A percentile compares a stretch with the other conserved stretches of the same genome.
Conservation (phyloP, 2,329 filamentous ascomycete genomes). For the Paecilomyces fulvus region DNA sequence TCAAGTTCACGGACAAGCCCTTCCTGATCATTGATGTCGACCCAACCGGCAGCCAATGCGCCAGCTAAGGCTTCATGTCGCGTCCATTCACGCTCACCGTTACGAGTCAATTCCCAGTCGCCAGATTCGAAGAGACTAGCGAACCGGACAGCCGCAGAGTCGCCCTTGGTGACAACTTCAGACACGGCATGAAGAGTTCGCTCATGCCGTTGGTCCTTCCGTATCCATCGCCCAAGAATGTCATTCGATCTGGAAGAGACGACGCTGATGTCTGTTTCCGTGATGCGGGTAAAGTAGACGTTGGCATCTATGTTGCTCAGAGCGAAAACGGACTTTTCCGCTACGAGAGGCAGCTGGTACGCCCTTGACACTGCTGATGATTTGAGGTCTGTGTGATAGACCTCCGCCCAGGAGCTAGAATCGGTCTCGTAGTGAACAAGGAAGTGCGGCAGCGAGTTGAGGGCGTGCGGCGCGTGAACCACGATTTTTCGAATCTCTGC, state of each 20-base stretch:
- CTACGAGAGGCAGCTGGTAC: conserved; percentile 66
- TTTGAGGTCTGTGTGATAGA: conserved; percentile 74
- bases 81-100: conserved; percentile 72
- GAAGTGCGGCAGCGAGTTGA: conserved; percentile 71
- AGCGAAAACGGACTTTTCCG: conserved; percentile 66
- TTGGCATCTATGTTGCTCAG: conserved; percentile 69
- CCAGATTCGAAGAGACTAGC: conserved; percentile 57
- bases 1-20: conserved; percentile 72
- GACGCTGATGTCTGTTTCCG: conserved; percentile 62
- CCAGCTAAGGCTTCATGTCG: conserved; percentile 76
- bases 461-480: conserved; percentile 65
- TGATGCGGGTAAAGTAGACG: conserved; percentile 81
- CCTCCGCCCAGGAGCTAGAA: conserved; percentile 67
- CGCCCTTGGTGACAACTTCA: conserved; percentile 68
- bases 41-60: conserved; percentile 71
- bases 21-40: conserved; percentile 65
- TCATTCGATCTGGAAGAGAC: conserved; percentile 68
- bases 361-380: conserved; percentile 62
- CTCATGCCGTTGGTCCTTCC: conserved; percentile 41
- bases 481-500: conserved; percentile 46
- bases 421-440: conserved; percentile 70
- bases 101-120: conserved; percentile 77
- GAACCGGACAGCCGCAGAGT: conserved; percentile 67
- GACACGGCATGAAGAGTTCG: conserved; percentile 61
- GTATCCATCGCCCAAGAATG: conserved; percentile 65